Evolutionary conservation across 805 yeast species (phyloP), one percentile per base, ranked within the genome.

Genomic region (Grigorovia yakushimaensis): DNA sequence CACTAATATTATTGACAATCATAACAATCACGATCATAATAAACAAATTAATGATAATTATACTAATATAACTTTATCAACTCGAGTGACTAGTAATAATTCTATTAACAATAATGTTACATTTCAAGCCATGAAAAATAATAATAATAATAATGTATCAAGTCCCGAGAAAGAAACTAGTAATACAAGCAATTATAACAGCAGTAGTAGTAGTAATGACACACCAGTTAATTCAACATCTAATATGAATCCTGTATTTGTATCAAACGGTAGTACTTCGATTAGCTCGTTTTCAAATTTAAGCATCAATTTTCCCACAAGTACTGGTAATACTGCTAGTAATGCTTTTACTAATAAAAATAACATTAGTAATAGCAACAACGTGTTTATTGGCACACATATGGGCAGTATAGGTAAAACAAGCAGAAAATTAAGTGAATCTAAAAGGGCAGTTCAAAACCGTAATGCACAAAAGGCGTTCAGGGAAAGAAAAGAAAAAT

Each of bases 381-480:
- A 42, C 33, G 11, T 23, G 30, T 18, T 19, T 17, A 17, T 36
- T 17, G 17, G 33, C 15, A 20, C 35, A 20, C 21, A 42, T 33
- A 24, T 42, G 15, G 30, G 39, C 20, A 42, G 33, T 22, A 41
- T 24, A 42, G 39, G 42, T 21, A 36, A 17, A 13, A 23, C n/a
- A 15, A 33, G 38, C 11, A 38, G 42, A 27, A 43, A 41, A 21
- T n/a, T 42, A 33, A 48, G 53, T 19, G 74, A 73, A 48, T 76
- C 91, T 37, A 86, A 85, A 64, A 78, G 97, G 52, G 96, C 96
- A 2, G 87, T 82, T 5, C 97, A 89, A 67, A 88, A 88, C 69
- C 73, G 96, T 59, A 82, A 79, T 50, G 96, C 96, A 4, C 97
- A 88, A 66, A 78, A 86, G 56, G 95, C 95, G 8, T 88, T 88